Evolutionary conservation across 1,284 basidiomycete species (phyloP).

Genomic region (Pterulicium gracile): DNA sequence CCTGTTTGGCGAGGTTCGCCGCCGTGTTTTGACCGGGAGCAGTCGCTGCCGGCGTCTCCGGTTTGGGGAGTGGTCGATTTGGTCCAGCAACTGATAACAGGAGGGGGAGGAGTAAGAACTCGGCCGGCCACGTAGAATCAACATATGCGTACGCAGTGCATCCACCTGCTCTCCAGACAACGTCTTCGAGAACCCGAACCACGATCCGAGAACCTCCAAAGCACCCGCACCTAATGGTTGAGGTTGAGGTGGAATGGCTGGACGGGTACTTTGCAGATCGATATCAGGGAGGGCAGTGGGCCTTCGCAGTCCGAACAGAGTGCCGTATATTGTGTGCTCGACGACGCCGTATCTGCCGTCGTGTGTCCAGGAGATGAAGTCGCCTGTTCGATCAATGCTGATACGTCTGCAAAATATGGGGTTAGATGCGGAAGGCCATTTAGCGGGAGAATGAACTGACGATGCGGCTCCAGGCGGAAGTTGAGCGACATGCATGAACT

Average conservation of each 20-base stretch:
- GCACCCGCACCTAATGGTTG: slow-evolving; percentile 50
- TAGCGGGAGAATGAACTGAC: slow-evolving; percentile 24
- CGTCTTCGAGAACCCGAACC: slow-evolving; percentile 33
- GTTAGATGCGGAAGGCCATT: not conserved
- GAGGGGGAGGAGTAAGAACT: slow-evolving; percentile 34
- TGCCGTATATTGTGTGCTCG: slow-evolving; percentile 36
- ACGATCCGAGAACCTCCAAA: slow-evolving; percentile 41
- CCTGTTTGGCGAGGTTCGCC: slow-evolving; percentile 22
- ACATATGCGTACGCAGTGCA: slow-evolving; percentile 38
- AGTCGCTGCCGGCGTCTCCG: slow-evolving; percentile 9
- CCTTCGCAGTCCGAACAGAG: slow-evolving; percentile 46
- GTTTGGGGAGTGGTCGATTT: slow-evolving; percentile 35
- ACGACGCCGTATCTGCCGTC: slow-evolving; percentile 24
- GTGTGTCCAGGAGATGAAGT: slow-evolving; percentile 37
- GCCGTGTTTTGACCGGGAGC: slow-evolving; percentile 12
- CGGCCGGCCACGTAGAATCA: slow-evolving; percentile 45
- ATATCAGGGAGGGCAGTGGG: slow-evolving; percentile 37
- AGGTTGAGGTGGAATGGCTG: slow-evolving; percentile 39
- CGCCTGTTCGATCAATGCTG: slow-evolving; percentile 44
- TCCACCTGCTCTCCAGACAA: slow-evolving; percentile 51
- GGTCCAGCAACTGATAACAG: slow-evolving; percentile 52
- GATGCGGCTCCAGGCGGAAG: slow-evolving; percentile 28
- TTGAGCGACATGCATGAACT: slow-evolving; percentile 39
- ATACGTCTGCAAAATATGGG: slow-evolving; percentile 25
- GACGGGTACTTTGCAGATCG: slow-evolving; percentile 32